A percentile compares a stretch with the other conserved stretches of the same genome.
Conservation (phyloP, 2,329 filamentous ascomycete genomes). For the Neonectria sp. region DNA sequence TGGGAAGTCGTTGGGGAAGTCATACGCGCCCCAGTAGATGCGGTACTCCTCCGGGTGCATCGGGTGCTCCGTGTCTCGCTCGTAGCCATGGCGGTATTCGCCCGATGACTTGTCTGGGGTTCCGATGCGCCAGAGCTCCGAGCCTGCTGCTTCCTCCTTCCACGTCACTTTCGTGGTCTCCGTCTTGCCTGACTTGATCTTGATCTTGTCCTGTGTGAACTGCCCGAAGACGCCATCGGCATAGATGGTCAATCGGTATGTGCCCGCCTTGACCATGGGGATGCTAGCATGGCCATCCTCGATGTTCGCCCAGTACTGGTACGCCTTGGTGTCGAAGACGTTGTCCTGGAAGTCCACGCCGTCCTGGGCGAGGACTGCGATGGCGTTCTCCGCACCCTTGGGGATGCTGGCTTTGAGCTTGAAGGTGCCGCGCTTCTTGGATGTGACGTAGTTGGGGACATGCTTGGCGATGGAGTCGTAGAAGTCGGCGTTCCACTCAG, state of each 20-base stretch:
- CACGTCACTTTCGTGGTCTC: conserved; percentile 61
- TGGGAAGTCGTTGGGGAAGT: conserved; percentile 73
- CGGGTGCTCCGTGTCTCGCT: conserved; percentile 62
- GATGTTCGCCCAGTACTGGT: conserved; percentile 75
- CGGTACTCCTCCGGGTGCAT: conserved; percentile 70
- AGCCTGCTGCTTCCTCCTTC: conserved; percentile 69
- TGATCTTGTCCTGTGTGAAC: conserved; percentile 66
- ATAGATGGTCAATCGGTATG: conserved; percentile 74
- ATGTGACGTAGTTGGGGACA: conserved; percentile 72
- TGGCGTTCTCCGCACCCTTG: conserved; percentile 62
- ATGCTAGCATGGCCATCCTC: conserved; percentile 65
- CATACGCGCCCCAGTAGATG: conserved; percentile 73
- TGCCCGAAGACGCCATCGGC: conserved; percentile 75
- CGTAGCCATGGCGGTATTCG: conserved; percentile 72
- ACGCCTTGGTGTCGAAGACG: conserved; percentile 65
- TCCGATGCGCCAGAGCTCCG: conserved; percentile 74
- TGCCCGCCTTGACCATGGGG: conserved; percentile 69
- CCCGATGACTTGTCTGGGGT: conserved; percentile 73
- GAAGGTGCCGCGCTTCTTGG: conserved; percentile 65
- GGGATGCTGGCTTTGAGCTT: conserved; percentile 68
- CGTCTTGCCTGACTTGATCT: conserved; percentile 55
- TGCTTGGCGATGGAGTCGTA: conserved; percentile 74
- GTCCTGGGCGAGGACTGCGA: conserved; percentile 66
- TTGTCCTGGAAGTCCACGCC: conserved; percentile 57
- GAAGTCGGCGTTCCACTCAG: conserved; percentile 71